A percentile compares a stretch with the other conserved stretches of the same genome.
These are phyloP conservation scores for Berkeleyomyces rouxiae DNA, from an alignment of 2,329 filamentous ascomycete genomes.

Conservation along the genomic window DNA sequence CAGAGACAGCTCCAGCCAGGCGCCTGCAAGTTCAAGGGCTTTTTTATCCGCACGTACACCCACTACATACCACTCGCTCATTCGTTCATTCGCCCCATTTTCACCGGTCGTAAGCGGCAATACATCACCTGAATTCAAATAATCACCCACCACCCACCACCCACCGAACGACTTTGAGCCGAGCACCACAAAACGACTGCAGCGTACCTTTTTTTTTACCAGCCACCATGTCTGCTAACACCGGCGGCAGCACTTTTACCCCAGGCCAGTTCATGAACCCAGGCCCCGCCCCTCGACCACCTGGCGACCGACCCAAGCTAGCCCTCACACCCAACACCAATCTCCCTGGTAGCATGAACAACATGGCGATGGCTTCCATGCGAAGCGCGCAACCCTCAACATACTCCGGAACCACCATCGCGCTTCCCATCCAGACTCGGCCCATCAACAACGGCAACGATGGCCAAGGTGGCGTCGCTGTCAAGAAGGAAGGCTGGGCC, in stretches of 20 bases:
- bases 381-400: slow-evolving; percentile 45
- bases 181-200: neutral
- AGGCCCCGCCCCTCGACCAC: slow-evolving; percentile 81
- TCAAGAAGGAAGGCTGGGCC: slow-evolving; percentile 70
- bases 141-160: neutral
- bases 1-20: neutral
- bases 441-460: slow-evolving; percentile 41
- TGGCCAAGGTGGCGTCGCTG: slow-evolving; percentile 49
- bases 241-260: slow-evolving; percentile 18
- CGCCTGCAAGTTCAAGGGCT: neutral
- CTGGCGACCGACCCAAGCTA: slow-evolving; percentile 66
- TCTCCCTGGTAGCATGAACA: slow-evolving; percentile 61
- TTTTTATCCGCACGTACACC: neutral
- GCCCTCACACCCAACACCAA: slow-evolving; percentile 62
- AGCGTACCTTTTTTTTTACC: neutral
- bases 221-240: slow-evolving; percentile 11
- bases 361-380: slow-evolving; percentile 52
- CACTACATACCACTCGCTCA: neutral
- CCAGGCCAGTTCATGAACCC: slow-evolving; percentile 82
- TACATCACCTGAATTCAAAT: neutral
- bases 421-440: slow-evolving; percentile 49
- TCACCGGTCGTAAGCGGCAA: neutral
- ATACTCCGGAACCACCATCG: slow-evolving; percentile 56
- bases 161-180: neutral
- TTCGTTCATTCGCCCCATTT: neutral